Percentiles rank a stretch among this genome's conserved stretches.
Conservation (phyloP, 495 filamentous ascomycete species). For the Penicillium coprophilum region DNA sequence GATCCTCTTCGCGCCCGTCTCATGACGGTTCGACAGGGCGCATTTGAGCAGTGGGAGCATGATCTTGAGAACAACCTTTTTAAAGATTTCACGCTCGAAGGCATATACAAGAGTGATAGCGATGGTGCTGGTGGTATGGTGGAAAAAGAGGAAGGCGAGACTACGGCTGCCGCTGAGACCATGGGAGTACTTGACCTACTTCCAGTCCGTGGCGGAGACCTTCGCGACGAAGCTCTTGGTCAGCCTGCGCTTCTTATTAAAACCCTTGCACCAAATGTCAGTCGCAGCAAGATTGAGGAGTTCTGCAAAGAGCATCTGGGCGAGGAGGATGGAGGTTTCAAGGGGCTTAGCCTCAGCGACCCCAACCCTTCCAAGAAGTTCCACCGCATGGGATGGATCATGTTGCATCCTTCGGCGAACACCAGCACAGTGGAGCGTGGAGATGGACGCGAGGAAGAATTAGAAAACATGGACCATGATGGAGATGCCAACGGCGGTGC, state of each 20-base stretch:
- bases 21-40: conserved; percentile 69
- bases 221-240: conserved; percentile 76
- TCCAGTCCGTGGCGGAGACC: conserved; percentile 72
- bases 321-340: conserved; percentile 81
- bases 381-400: conserved; percentile 98
- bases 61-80: conserved; percentile 81
- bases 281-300: conserved; percentile 85
- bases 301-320: conserved; percentile 92
- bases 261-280: conserved; percentile 95
- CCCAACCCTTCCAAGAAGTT: conserved; percentile 96
- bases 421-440: conserved; percentile 53
- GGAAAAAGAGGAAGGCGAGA: conserved; percentile 94
- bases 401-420: conserved; percentile 79
- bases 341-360: conserved; percentile 90
- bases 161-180: conserved; percentile 85
- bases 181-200: conserved; percentile 87
- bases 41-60: conserved; percentile 79
- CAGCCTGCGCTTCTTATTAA: conserved; percentile 96
- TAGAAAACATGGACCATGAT: conserved; percentile 53
- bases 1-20: conserved; percentile 67
- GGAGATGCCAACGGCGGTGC: conserved; percentile 23
- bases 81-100: conserved; percentile 92
- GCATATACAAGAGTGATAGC: conserved; percentile 89
- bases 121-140: conserved; percentile 82
- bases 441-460: conserved; percentile 64